A percentile compares a stretch with the other conserved stretches of the same genome.
Evolutionary conservation across 1,139 yeast genomes (phyloP).

Genomic region (Taphrina populina): DNA sequence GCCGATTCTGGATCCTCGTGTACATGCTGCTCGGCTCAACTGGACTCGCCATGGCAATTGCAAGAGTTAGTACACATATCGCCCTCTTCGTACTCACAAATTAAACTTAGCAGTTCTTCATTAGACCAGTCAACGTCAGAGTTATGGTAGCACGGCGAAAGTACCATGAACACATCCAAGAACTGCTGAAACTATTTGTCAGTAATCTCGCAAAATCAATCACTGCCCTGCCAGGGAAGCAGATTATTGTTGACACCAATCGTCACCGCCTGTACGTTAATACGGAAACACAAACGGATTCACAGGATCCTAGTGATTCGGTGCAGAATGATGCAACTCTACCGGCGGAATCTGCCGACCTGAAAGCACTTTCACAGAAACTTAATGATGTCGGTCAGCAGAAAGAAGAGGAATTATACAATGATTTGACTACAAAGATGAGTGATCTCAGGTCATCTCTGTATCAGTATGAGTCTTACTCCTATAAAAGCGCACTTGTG

Average conservation of each 20-base stretch:
- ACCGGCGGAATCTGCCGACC: slow-evolving; percentile 20
- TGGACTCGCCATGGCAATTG: slow-evolving; percentile 14
- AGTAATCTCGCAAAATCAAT: slow-evolving; percentile 9
- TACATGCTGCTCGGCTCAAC: slow-evolving; percentile 22
- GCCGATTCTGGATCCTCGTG: slow-evolving; percentile 32
- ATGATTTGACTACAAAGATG: background rate
- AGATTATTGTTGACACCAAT: slow-evolving; percentile 25
- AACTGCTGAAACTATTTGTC: slow-evolving; percentile 9
- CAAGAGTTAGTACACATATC: background rate
- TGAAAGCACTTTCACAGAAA: slow-evolving; percentile 15
- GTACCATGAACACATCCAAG: slow-evolving; percentile 1
- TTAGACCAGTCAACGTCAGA: slow-evolving; percentile 6
- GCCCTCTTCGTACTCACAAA: background rate
- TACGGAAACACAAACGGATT: slow-evolving; percentile 38
- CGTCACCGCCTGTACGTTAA: slow-evolving; percentile 23
- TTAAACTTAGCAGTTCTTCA: background rate
- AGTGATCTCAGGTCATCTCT: background rate
- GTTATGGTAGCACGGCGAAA: slow-evolving; percentile 18
- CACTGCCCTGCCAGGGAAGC: slow-evolving; percentile 19
- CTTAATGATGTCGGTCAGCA: slow-evolving; percentile 25
- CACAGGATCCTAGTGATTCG: background rate
- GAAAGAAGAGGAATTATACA: slow-evolving; percentile 6
- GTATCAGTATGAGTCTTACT: slow-evolving; percentile 3
- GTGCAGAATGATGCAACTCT: background rate
- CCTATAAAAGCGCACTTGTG: slow-evolving; percentile 32